These are phyloP conservation scores for Paramecium octaurelia DNA, from an alignment of 73 alveolate species.

Conservation along the genomic window DNA sequence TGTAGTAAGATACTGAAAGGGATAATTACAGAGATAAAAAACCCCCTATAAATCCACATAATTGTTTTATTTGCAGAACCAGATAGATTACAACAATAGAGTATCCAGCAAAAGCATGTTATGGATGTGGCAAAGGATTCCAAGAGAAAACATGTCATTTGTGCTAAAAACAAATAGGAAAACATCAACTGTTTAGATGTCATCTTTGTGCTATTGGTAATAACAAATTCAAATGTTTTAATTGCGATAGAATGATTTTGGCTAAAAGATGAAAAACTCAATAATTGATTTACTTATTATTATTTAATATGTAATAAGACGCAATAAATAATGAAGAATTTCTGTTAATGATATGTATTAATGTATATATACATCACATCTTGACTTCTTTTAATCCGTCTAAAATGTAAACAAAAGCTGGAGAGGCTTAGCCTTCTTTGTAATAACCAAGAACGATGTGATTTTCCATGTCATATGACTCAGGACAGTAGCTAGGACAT, in stretches of 20 bases:
- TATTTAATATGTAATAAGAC: background rate
- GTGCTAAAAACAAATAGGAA: background rate
- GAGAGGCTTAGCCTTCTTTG: conserved; percentile 83
- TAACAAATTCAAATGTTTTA: background rate
- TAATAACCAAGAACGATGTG: conserved; percentile 80
- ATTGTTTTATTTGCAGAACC: background rate
- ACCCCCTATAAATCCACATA: background rate
- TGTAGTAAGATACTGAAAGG: background rate
- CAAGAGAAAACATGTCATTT: background rate
- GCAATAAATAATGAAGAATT: background rate
- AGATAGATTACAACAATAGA: background rate
- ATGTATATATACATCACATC: conserved; percentile 57
- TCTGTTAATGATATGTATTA: background rate
- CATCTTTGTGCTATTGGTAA: background rate
- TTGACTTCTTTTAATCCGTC: conserved; percentile 89
- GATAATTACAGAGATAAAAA: background rate
- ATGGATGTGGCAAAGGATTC: conserved; percentile 3
- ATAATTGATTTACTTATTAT: background rate
- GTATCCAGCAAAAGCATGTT: conserved; percentile 13
- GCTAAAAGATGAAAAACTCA: background rate
- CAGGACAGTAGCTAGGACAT: conserved; percentile 73
- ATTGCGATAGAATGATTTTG: background rate
- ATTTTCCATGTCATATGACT: conserved; percentile 79
- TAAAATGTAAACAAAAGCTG: conserved; percentile 83
- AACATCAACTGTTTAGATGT: background rate